Conservation (phyloP, 2,329 filamentous ascomycete species). For the Alternaria alternata region DNA sequence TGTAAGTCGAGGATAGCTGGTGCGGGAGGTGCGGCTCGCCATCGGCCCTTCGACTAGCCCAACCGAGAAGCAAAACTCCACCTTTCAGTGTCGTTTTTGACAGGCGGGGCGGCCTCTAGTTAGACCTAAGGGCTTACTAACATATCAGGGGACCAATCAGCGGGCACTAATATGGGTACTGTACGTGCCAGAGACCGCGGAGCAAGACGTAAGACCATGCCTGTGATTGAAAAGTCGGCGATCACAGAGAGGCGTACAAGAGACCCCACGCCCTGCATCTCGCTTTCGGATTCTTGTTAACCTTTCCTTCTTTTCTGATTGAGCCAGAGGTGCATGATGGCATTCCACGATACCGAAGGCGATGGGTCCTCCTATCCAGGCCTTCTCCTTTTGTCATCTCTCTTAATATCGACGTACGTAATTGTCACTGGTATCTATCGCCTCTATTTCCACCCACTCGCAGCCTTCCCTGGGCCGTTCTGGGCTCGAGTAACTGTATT, state of each 20-base stretch:
- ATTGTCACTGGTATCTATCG: slow-evolving; percentile 23
- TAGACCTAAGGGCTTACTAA: neutral
- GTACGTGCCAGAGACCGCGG: neutral
- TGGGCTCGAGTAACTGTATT: slow-evolving; percentile 31
- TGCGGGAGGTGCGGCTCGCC: slow-evolving; percentile 14
- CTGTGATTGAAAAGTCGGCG: neutral
- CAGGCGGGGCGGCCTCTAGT: slow-evolving; percentile 2
- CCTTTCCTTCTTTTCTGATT: slow-evolving; percentile 7
- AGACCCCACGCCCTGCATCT: slow-evolving; percentile 7
- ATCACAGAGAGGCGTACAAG: slow-evolving; percentile 15
- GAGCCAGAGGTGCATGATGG: slow-evolving; percentile 13
- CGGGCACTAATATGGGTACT: neutral
- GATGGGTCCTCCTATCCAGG: slow-evolving; percentile 11
- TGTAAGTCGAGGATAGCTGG: neutral
- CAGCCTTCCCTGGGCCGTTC: slow-evolving; percentile 34
- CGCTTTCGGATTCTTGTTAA: neutral
- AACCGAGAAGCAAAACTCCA: slow-evolving; percentile 14
- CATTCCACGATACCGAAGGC: neutral
- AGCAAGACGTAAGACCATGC: neutral
- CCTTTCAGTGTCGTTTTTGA: slow-evolving; percentile 3
- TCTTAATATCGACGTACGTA: slow-evolving; percentile 18
- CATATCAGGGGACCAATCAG: slow-evolving; percentile 6
- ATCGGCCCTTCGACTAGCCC: slow-evolving; percentile 2
- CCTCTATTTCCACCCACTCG: slow-evolving; percentile 33
- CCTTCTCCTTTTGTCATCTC: slow-evolving; percentile 6